Evolutionary conservation across 176 grass and related monocot genomes (phyloP).

Genomic region (Eleusine indica): DNA sequence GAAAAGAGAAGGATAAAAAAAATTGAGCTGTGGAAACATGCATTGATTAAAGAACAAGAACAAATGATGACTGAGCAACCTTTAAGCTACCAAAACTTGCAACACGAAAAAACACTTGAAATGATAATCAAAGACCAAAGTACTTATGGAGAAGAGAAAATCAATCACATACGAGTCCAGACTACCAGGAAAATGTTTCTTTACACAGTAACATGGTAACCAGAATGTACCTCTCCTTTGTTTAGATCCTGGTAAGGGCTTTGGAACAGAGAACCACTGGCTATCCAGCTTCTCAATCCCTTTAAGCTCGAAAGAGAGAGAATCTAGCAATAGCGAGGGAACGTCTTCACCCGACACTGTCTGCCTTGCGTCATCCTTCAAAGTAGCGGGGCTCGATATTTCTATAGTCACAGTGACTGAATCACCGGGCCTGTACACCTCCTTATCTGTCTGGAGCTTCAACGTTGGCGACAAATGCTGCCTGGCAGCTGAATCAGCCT

Average conservation of each 20-base stretch:
- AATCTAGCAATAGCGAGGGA: constrained; percentile 72
- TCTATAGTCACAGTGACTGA: constrained; percentile 67
- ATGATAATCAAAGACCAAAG: not conserved
- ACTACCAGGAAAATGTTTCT: not conserved
- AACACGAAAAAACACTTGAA: not conserved
- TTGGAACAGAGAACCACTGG: constrained; percentile 80
- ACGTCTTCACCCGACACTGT: not conserved
- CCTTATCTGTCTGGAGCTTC: constrained; percentile 86
- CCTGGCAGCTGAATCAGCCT: constrained; percentile 40
- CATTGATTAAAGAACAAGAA: not conserved
- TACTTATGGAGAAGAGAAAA: not conserved
- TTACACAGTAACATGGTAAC: not conserved
- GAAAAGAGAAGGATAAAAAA: not conserved
- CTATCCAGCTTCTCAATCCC: constrained; percentile 93
- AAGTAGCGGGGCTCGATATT: constrained; percentile 51
- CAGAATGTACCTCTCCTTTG: constrained; percentile 71
- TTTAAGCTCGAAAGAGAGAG: constrained; percentile 75
- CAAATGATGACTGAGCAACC: constrained; percentile 1
- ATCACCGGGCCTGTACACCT: constrained; percentile 83
- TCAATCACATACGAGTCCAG: not conserved
- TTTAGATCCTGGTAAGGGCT: constrained; percentile 76
- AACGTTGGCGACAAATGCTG: constrained; percentile 64
- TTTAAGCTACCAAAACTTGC: not conserved
- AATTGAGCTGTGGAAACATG: not conserved
- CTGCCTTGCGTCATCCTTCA: constrained; percentile 44